Evolutionary conservation across 352 stramenopile genomes (phyloP), one percentile per base, ranked within the genome.

Genomic region (Phytopythium boreale): DNA sequence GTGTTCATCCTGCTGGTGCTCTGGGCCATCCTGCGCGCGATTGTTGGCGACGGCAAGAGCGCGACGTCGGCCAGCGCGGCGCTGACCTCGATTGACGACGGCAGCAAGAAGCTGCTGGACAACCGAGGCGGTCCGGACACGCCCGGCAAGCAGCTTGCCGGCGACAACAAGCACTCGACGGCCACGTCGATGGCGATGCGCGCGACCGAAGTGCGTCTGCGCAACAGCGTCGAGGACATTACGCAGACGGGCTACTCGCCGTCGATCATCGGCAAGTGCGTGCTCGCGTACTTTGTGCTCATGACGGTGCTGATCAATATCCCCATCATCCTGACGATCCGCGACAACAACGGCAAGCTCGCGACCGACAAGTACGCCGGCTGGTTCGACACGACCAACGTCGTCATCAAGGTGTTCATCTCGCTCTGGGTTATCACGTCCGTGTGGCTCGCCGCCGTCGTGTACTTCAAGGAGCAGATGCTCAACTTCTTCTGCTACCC

Each of bases 401-500:
- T 75, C 3, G 63, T 89, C 50, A 76, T 89, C 50, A 76, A 84
- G 62, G 79, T 84, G 15, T 88, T 85, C 56, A 87, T 91, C 56
- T 68, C 72, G 50, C 64, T 79, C 2, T 91, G 82, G 82, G 64
- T 87, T 19, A 72, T 89, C 56, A 62, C 68, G 20, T 68, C 74
- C 4, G 64, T 90, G 7, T 92, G 80, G 77, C 75, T 87, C 49
- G 70, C 68, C 1, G 57, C 69, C 24, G 64, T 88, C 2, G 80
- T 92, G 11, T 60, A 81, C 17, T 80, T 75, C 56, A 64, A 70
- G 19, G 63, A 74, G 6, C 61, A 80, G 39, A 59, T 92, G 7
- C 44, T 75, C 67, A 89, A 92, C 67, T 92, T 86, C 56, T 92
- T 90, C 66, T 74, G 80, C 20, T 68, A 77, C 46, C 76, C 69